Conservation (phyloP, 2,329 filamentous ascomycete species). For the Dactylellina drechsleri region DNA sequence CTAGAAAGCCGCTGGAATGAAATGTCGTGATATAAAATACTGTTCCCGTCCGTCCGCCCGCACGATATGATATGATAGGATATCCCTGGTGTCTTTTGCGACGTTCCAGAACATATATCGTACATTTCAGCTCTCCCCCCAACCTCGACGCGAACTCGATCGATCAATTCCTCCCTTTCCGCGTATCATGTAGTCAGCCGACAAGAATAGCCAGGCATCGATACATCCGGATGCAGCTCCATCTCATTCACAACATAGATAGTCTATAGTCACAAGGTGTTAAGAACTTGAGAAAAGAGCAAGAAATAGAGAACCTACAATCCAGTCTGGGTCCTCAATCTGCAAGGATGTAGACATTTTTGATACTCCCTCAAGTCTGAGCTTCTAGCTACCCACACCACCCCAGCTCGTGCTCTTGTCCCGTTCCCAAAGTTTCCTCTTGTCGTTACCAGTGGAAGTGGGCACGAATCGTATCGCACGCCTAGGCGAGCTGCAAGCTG, state of each 20-base stretch:
- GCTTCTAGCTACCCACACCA: conserved; percentile 10
- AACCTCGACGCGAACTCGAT: not conserved
- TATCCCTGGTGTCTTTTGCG: not conserved
- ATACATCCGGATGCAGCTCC: too few species aligned
- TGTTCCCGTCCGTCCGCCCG: conserved; percentile 14
- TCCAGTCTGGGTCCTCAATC: too few species aligned
- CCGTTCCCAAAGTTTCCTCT: conserved; percentile 25
- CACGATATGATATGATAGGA: conserved; percentile 7
- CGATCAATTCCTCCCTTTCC: not conserved
- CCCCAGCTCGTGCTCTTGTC: not conserved
- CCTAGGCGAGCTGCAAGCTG: conserved; percentile 54
- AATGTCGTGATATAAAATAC: conserved; percentile 44
- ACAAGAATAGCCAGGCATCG: conserved; percentile 1
- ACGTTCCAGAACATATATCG: conserved; percentile 29
- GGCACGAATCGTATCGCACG: conserved; percentile 36
- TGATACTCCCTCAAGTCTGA: not conserved
- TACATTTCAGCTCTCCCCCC: not conserved
- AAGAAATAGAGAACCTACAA: not conserved
- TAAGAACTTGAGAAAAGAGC: not conserved
- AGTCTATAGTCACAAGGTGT: not conserved
- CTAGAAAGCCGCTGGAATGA: conserved; percentile 1
- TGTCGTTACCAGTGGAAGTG: conserved; percentile 24
- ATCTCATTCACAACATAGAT: not conserved
- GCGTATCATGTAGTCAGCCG: conserved; percentile 6
- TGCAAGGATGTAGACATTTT: not conserved